Conservation (phyloP, 2,329 filamentous ascomycete genomes). For the Trichoderma guizhouense region DNA sequence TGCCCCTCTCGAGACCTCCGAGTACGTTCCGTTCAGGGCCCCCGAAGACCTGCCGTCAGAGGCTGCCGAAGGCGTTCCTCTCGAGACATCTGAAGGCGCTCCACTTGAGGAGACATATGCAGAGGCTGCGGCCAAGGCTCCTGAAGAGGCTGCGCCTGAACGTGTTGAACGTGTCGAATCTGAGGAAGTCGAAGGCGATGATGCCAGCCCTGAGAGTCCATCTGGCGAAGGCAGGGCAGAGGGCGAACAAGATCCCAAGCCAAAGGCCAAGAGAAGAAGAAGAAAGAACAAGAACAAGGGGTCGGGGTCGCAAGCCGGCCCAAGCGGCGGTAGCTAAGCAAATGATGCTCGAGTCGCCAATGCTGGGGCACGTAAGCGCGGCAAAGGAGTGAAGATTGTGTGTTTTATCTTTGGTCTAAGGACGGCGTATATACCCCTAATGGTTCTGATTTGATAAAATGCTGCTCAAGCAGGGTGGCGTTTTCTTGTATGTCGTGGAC, state of each 20-base stretch:
- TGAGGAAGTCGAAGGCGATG: slow-evolving; percentile 4
- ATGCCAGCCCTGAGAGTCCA: neutral
- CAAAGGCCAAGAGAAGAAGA: slow-evolving; percentile 17
- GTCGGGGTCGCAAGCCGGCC: slow-evolving; percentile 12
- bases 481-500: slow-evolving; percentile 1
- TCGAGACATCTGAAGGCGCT: neutral
- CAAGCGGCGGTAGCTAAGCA: slow-evolving; percentile 15
- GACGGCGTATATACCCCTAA: neutral
- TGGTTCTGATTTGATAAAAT: slow-evolving; percentile 7
- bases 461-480: neutral
- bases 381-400: slow-evolving; percentile 9
- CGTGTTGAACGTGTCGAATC: neutral
- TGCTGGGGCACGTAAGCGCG: neutral
- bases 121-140: neutral
- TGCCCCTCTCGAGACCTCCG: neutral
- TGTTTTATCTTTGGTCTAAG: slow-evolving; percentile 12
- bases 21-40: neutral
- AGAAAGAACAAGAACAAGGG: slow-evolving; percentile 22
- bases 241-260: slow-evolving; percentile 16
- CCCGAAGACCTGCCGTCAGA: neutral
- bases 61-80: neutral
- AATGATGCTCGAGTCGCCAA: neutral
- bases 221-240: neutral
- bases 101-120: neutral
- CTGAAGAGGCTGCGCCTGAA: neutral